Evolutionary conservation across 495 filamentous ascomycete species (phyloP).

Genomic region (Penicillium herquei): DNA sequence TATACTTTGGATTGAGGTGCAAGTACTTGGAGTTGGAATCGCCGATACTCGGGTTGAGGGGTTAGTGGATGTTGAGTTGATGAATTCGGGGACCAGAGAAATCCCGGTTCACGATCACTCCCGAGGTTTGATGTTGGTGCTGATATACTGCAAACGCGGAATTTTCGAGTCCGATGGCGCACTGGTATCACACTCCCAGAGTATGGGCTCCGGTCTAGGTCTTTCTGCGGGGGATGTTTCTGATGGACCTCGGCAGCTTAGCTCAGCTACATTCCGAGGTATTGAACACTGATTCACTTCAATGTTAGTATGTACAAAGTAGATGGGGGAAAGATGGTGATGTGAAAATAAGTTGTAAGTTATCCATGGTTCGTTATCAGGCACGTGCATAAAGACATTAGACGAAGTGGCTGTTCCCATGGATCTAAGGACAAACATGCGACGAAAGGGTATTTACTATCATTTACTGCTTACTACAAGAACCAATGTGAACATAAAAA

Average conservation of each 20-base stretch:
- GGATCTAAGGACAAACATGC: too few relatives aligned
- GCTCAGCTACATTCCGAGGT: conserved; percentile 15
- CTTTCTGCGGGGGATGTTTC: conserved; percentile 14
- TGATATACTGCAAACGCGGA: conserved; percentile 3
- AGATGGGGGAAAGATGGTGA: neutral
- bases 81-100: neutral
- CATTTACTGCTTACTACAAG: too few relatives aligned
- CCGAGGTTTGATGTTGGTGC: neutral
- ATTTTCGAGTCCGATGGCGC: conserved; percentile 3
- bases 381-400: too few relatives aligned
- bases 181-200: neutral
- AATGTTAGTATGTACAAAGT: neutral
- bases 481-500: conserved; percentile 25
- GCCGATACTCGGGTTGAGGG: neutral
- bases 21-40: too few relatives aligned
- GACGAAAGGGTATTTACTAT: neutral
- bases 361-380: too few relatives aligned
- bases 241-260: conserved; percentile 31
- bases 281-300: neutral
- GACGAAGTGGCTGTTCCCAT: too few relatives aligned
- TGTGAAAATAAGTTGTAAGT: too few relatives aligned
- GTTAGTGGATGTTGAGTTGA: neutral
- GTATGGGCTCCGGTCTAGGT: too few relatives aligned
- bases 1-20: neutral
- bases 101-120: neutral